phyloP scores from a whole-genome alignment of 805 yeast genomes.

The Ogataea nakhonphanomensis region DNA sequence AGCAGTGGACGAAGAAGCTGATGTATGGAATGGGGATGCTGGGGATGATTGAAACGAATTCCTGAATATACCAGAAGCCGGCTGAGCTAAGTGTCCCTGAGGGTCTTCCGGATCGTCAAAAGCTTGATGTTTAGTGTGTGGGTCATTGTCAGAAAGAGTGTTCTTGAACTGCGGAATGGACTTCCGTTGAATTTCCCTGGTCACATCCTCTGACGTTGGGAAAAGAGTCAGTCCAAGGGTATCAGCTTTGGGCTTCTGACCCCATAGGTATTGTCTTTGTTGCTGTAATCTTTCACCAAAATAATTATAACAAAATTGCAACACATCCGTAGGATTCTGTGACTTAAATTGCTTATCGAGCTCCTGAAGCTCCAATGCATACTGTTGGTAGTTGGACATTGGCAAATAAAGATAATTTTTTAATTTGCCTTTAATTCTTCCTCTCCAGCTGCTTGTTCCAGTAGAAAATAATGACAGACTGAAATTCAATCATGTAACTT shows the following conservation, averaged over 20 bases:
- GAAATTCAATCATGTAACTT: not conserved
- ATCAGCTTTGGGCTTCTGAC: conserved; percentile 45
- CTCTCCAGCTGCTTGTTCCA: conserved; percentile 11
- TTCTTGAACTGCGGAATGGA: conserved; percentile 45
- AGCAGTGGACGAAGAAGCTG: conserved; percentile 20
- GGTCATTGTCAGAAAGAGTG: conserved; percentile 64
- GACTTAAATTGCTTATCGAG: conserved; percentile 55
- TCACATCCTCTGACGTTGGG: conserved; percentile 13
- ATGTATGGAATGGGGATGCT: conserved; percentile 23
- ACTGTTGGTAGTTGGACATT: conserved; percentile 25
- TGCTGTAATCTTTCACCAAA: conserved; percentile 60
- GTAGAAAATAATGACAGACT: not conserved
- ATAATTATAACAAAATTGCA: conserved; percentile 75
- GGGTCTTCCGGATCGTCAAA: conserved; percentile 29
- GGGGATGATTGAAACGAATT: conserved; percentile 27
- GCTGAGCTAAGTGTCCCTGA: conserved; percentile 8
- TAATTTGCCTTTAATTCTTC: conserved; percentile 7
- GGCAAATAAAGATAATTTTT: not conserved
- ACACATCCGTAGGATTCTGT: conserved; percentile 60
- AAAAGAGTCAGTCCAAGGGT: conserved; percentile 45
- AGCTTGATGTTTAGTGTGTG: conserved; percentile 45
- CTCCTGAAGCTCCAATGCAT: conserved; percentile 49
- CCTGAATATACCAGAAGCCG: conserved; percentile 8
- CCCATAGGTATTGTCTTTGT: conserved; percentile 53
- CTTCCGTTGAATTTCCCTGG: conserved; percentile 26